These are phyloP conservation scores for Galerina sulciceps DNA, from an alignment of 768 basidiomycete genomes.

Conservation along the genomic window DNA sequence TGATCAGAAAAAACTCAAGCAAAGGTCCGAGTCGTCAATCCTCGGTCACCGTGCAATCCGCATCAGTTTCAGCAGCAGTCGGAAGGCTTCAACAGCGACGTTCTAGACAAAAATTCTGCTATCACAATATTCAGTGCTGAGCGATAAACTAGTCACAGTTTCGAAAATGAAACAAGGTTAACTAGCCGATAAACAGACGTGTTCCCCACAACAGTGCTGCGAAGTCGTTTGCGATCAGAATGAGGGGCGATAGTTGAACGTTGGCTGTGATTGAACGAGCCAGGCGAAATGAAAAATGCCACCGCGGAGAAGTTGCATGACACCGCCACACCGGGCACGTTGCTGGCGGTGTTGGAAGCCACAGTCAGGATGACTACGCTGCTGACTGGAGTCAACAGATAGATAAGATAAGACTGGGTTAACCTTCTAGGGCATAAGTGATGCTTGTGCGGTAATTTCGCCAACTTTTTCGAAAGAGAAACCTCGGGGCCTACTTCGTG, in stretches of 20 bases:
- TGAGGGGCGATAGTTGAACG: neutral
- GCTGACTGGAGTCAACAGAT: neutral
- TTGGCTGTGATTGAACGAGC: neutral
- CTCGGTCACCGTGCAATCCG: neutral
- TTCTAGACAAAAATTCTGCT: too few relatives aligned
- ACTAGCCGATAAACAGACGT: too few relatives aligned
- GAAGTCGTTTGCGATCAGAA: too few relatives aligned
- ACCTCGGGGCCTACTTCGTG: too few relatives aligned
- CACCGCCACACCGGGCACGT: conserved; percentile 6
- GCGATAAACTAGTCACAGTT: too few relatives aligned
- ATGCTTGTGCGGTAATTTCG: too few relatives aligned
- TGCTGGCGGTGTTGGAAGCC: neutral
- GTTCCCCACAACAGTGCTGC: too few relatives aligned
- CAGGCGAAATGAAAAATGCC: neutral
- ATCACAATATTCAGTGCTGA: too few relatives aligned
- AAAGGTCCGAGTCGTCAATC: neutral
- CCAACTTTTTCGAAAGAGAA: too few relatives aligned
- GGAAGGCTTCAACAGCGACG: neutral
- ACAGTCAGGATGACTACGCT: too few relatives aligned
- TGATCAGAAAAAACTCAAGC: neutral
- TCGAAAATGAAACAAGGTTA: too few relatives aligned
- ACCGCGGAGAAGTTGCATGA: neutral
- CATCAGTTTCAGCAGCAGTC: neutral
- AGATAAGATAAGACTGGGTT: neutral
- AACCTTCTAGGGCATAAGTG: neutral